phyloP scores from a whole-genome alignment of 2,329 filamentous ascomycete genomes.

The Dactylellina haptotyla region DNA sequence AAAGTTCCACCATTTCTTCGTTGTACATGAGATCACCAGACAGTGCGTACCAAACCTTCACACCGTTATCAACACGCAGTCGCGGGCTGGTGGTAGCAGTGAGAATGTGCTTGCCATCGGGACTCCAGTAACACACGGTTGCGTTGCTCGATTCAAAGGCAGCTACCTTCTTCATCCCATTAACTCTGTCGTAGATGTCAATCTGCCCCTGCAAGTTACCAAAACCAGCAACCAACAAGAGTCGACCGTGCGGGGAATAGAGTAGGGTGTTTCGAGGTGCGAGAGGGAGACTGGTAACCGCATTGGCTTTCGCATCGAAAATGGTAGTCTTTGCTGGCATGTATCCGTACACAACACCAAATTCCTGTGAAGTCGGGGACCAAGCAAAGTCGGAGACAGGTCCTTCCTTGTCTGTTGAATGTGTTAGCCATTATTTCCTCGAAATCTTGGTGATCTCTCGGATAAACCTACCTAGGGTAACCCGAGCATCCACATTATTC shows the following conservation, averaged over 20 bases:
- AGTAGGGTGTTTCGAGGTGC: slow-evolving; percentile 91
- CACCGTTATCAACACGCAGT: slow-evolving; percentile 93
- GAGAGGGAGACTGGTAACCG: slow-evolving; percentile 85
- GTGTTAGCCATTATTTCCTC: not conserved
- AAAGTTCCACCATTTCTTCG: slow-evolving; percentile 92
- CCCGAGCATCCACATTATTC: slow-evolving; percentile 89
- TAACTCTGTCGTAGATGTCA: slow-evolving; percentile 95
- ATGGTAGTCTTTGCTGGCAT: slow-evolving; percentile 99
- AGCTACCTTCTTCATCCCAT: slow-evolving; percentile 89
- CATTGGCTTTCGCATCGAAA: slow-evolving; percentile 87
- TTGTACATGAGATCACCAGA: slow-evolving; percentile 90
- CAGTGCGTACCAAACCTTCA: slow-evolving; percentile 89
- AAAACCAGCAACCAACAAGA: slow-evolving; percentile 93
- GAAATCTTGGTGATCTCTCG: slow-evolving; percentile 16
- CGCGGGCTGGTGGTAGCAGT: slow-evolving; percentile 97
- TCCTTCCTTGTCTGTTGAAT: slow-evolving; percentile 82
- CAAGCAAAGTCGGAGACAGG: slow-evolving; percentile 98
- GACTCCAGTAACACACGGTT: slow-evolving; percentile 96
- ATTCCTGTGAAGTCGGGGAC: slow-evolving; percentile 97
- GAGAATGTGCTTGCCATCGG: slow-evolving; percentile 93
- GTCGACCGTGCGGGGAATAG: slow-evolving; percentile 92
- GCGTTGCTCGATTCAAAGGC: slow-evolving; percentile 96
- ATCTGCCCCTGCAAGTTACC: slow-evolving; percentile 97
- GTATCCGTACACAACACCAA: slow-evolving; percentile 95
- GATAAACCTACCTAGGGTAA: slow-evolving; percentile 72